A percentile compares a stretch with the other conserved stretches of the same genome.
phyloP scores from a whole-genome alignment of 176 grass and related monocot species.

The Musa troglodytarum region DNA sequence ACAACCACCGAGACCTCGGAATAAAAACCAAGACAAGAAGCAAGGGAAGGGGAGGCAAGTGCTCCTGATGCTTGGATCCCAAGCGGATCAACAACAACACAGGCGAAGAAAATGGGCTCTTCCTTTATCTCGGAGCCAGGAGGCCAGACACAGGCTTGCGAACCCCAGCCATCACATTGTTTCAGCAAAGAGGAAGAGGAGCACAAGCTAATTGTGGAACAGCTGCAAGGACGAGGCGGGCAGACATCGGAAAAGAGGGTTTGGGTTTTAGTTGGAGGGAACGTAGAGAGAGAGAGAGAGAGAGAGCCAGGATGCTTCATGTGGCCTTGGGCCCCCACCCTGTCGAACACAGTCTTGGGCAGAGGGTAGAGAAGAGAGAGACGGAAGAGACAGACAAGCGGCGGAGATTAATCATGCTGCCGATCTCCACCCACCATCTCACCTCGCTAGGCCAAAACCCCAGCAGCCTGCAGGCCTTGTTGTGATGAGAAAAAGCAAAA shows the following conservation, averaged over 20 bases:
- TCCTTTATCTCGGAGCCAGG: no score
- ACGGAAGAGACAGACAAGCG: neutral
- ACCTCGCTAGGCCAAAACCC: neutral
- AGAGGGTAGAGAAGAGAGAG: neutral
- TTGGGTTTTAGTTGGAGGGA: conserved; percentile 5
- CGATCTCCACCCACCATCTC: neutral
- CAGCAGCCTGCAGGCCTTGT: neutral
- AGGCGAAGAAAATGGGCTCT: neutral
- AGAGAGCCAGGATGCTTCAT: neutral
- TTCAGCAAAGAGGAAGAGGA: neutral
- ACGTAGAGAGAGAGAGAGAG: neutral
- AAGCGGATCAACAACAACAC: neutral
- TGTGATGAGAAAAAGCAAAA: no score
- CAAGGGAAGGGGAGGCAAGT: no score
- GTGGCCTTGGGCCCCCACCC: neutral
- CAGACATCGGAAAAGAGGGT: neutral
- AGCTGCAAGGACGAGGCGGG: neutral
- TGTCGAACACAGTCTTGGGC: neutral
- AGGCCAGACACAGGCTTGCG: neutral
- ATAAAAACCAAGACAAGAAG: no score
- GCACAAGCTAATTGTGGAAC: no score
- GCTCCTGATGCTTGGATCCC: no score
- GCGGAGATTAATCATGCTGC: conserved; percentile 8
- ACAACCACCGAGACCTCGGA: no score
- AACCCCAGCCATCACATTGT: conserved; percentile 13